Conservation (phyloP, 306 rosid genomes). For the Vigna mungo region DNA sequence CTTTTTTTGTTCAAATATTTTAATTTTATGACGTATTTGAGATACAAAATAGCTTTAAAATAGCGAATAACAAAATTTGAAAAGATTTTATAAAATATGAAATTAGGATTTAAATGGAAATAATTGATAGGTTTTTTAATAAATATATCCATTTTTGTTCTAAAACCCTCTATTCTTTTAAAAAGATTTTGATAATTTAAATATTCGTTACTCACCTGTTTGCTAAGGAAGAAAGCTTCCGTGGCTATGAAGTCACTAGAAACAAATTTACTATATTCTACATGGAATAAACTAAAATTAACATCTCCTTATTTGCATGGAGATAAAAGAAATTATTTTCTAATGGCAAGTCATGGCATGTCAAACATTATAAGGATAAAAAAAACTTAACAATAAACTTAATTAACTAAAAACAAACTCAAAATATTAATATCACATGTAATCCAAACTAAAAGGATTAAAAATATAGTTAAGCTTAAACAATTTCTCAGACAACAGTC, state of each 20-base stretch:
- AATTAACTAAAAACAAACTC: not conserved
- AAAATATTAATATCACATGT: not conserved
- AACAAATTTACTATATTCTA: not conserved
- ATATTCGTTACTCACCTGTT: not conserved
- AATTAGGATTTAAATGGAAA: not conserved
- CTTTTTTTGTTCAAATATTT: not conserved
- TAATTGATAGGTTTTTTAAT: not conserved
- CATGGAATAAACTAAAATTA: not conserved
- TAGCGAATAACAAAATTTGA: not conserved
- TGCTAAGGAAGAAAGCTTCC: not conserved
- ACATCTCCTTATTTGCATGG: no score
- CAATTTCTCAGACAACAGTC: not conserved
- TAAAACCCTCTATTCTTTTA: not conserved
- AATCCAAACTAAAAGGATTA: not conserved
- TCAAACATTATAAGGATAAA: not conserved
- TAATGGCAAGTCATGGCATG: not conserved
- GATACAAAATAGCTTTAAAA: not conserved
- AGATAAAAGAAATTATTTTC: not conserved
- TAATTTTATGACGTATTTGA: not conserved
- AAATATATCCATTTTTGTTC: not conserved
- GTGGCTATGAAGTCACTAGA: not conserved
- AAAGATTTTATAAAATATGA: not conserved
- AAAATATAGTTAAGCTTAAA: not conserved
- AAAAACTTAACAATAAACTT: not conserved
- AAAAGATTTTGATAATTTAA: not conserved